Evolutionary conservation across 108 stramenopile species (phyloP), one percentile per base, ranked within the genome.

Genomic region (Parmales sp.): DNA sequence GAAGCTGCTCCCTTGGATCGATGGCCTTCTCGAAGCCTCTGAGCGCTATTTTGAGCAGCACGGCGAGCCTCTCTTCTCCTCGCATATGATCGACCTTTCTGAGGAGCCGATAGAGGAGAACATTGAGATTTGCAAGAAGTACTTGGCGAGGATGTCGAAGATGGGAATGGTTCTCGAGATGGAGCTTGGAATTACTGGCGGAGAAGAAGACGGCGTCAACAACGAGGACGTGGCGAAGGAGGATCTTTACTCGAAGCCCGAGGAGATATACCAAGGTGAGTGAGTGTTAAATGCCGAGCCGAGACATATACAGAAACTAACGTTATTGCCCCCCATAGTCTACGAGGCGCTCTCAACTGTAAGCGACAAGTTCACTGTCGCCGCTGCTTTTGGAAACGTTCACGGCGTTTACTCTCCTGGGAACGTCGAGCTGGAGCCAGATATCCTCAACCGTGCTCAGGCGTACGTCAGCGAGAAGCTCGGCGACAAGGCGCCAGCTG

Each of bases 141-240:
- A 88, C 81, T 74, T 91, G 65, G 51, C 70, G 23, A 80, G 87
- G 64, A 86, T 91, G 82, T 76, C 85, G 65, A 88, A 90, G 78
- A 77, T 86, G 64, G 79, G 90, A 43, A 74, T 91, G 54, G 80
- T 91, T 51, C 74, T 95, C 25, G 94, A 95, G 76, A 91, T 95
- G 83, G 94, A 95, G 80, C 86, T 95, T 37, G 94, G 94, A 41
- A 89, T 95, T 70, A 93, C 94, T 45, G 94, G 94, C 65, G 94
- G 94, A 63, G 94, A 95, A 78, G 94, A 93, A 76, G 94, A 93
- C 70, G 94, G 94, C 65, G 94, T 95, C 8, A 85, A 93, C 81
- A 95, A 93, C 80, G 75, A 70, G 23, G 91, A 90, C 45, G 77
- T 86, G 29, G 87, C 88, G 51, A 46, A 77, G 34, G 85, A 82